Base-by-base conservation (phyloP, 768 basidiomycete species). In the Psilocybe sp. region DNA sequence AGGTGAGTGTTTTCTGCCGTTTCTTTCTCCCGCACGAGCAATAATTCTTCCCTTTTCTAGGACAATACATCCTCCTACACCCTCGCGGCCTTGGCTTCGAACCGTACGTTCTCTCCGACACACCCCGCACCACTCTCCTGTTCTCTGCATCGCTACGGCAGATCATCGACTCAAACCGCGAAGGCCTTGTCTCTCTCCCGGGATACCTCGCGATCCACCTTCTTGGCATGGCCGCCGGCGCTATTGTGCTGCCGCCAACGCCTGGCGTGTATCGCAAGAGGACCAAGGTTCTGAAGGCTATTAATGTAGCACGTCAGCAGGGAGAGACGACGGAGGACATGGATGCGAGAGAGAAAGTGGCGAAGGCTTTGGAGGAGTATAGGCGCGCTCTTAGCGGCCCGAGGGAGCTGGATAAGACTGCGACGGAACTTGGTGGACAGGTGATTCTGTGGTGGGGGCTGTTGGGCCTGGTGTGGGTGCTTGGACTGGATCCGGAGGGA, bases 141-240 rank as follows among this genome's bases (percentile, higher is more conserved):
- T 7, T 96, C 20, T 62, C 79, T 1, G 79, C 82, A 0, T 79
- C 83, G 2, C 81, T 96, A 7, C 71, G 67, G 9, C 75, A 76
- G 32, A 41, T 95, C 3, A 56, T 98, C 32, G 83, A 80, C 32
- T 78, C 82, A 15, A 98, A 99, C 72, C 97, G 97, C 62, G 97
- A 99, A 65, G 97, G 97, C 0, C 61, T 99, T 16, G 74, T 87
- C 31, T 93, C 90, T 1, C 74, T 96, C 15, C 66, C 80, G 47
- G 92, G 89, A 4, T 98, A 98, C 66, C 76, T 98, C 14, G 79
- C 95, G 0, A 84, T 98, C 54, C 92, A 96, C 60, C 72, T 97
- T 11, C 74, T 97, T 18, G 96, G 95, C 7, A 70, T 94, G 15
- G 84, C 89, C 1, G 76, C 82, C 0, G 97, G 96, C 1, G 87